Evolutionary conservation across 805 yeast species (phyloP).

Genomic region (Priceomyces carsonii): DNA sequence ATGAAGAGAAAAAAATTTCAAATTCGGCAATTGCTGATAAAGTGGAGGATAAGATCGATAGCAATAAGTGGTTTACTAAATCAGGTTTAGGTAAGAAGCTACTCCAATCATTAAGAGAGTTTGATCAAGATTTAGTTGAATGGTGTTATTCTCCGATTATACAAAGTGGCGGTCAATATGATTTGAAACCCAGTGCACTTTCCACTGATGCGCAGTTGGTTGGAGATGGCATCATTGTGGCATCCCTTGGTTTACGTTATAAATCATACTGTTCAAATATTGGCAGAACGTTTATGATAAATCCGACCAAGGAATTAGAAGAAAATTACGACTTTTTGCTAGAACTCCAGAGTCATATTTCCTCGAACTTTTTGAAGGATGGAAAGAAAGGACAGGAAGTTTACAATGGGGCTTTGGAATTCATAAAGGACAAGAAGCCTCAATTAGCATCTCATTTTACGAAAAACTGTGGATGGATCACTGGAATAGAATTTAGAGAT

Average conservation of each 20-base stretch:
- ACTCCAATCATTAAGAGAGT: slow-evolving; percentile 53
- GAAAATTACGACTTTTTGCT: slow-evolving; percentile 75
- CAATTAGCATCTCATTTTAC: slow-evolving; percentile 65
- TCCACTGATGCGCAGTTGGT: slow-evolving; percentile 64
- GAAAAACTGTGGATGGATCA: slow-evolving; percentile 82
- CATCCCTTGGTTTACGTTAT: slow-evolving; percentile 85
- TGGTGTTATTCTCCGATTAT: slow-evolving; percentile 94
- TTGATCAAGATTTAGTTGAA: slow-evolving; percentile 76
- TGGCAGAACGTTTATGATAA: slow-evolving; percentile 85
- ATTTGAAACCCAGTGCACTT: slow-evolving; percentile 79
- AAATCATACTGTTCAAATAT: slow-evolving; percentile 86
- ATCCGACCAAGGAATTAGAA: slow-evolving; percentile 80
- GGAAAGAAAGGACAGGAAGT: slow-evolving; percentile 70
- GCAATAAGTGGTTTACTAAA: slow-evolving; percentile 63
- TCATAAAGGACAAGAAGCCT: slow-evolving; percentile 57
- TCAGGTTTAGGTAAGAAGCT: slow-evolving; percentile 52
- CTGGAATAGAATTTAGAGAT: slow-evolving; percentile 89
- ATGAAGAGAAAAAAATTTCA: slow-evolving; percentile 77
- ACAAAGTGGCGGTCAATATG: slow-evolving; percentile 85
- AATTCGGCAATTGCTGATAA: slow-evolving; percentile 72
- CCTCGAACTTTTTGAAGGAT: slow-evolving; percentile 54
- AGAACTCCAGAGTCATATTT: slow-evolving; percentile 66
- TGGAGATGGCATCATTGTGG: slow-evolving; percentile 74
- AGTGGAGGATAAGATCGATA: slow-evolving; percentile 78
- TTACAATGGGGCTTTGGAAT: slow-evolving; percentile 62